Percentiles rank a stretch among this genome's conserved stretches.
phyloP scores from a whole-genome alignment of 331 rosid species.

The Dryas integrifolia region DNA sequence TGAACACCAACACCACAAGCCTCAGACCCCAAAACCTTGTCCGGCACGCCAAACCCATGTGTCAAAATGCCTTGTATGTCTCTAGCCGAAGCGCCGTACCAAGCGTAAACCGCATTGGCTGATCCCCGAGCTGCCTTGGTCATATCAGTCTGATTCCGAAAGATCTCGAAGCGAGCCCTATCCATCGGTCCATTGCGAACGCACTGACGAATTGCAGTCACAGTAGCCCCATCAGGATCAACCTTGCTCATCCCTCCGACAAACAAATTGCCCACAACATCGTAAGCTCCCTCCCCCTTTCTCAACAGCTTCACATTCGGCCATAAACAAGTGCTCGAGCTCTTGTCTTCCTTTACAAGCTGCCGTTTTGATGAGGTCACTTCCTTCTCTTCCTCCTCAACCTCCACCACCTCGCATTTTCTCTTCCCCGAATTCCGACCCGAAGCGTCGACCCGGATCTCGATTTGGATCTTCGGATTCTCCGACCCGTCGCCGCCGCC shows the following conservation, averaged over 20 bases:
- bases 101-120: slow-evolving; percentile 48
- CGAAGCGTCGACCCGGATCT: slow-evolving; percentile 16
- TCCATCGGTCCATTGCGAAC: slow-evolving; percentile 32
- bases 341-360: slow-evolving; percentile 14
- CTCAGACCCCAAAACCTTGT: slow-evolving; percentile 15
- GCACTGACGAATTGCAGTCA: slow-evolving; percentile 47
- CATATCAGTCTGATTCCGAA: slow-evolving; percentile 34
- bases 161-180: slow-evolving; percentile 36
- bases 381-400: slow-evolving; percentile 32
- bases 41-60: slow-evolving; percentile 47
- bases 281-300: slow-evolving; percentile 30
- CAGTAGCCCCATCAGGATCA: slow-evolving; percentile 24
- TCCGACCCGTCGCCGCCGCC: slow-evolving; percentile 8
- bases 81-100: slow-evolving; percentile 45
- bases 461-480: slow-evolving; percentile 35
- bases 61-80: slow-evolving; percentile 35
- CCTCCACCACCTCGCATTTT: slow-evolving; percentile 10
- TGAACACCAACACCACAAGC: slow-evolving; percentile 40
- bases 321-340: slow-evolving; percentile 23
- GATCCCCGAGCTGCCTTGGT: slow-evolving; percentile 42
- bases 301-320: slow-evolving; percentile 37
- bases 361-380: slow-evolving; percentile 42
- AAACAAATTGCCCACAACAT: slow-evolving; percentile 28
- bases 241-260: slow-evolving; percentile 28
- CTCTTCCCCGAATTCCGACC: slow-evolving; percentile 34